Percentiles rank a stretch among this genome's conserved stretches.
Conservation (phyloP, 148 eudicot species). For the Cornus florida region DNA sequence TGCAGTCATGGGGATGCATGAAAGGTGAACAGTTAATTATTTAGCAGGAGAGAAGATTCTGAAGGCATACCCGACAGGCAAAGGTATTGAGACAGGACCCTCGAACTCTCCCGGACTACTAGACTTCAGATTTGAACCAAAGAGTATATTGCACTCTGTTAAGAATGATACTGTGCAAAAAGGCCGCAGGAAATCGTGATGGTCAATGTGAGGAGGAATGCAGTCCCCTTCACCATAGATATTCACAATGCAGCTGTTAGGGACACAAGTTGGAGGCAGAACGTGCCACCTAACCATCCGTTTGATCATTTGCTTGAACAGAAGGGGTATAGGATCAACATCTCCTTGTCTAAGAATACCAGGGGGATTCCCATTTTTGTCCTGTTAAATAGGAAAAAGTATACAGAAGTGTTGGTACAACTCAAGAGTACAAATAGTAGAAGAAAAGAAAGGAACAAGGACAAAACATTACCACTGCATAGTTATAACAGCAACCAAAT, state of each 20-base stretch:
- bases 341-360: constrained; percentile 62
- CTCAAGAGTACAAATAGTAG: neutral
- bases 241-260: constrained; percentile 67
- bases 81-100: constrained; percentile 58
- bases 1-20: neutral
- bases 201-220: constrained; percentile 71
- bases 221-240: constrained; percentile 66
- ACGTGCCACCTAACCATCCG: constrained; percentile 67
- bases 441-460: neutral
- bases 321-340: constrained; percentile 62
- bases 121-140: constrained; percentile 51
- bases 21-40: neutral
- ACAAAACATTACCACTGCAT: constrained; percentile 46
- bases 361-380: constrained; percentile 62
- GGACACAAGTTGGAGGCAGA: constrained; percentile 57
- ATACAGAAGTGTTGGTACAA: neutral
- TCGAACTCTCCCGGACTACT: constrained; percentile 46
- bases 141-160: constrained; percentile 54
- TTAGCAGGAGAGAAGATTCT: neutral
- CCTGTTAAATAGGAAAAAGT: constrained; percentile 26
- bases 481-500: constrained; percentile 71
- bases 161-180: constrained; percentile 67
- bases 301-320: constrained; percentile 55
- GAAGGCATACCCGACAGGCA: constrained; percentile 50
- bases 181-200: constrained; percentile 63